Evolutionary conservation across 2,329 filamentous ascomycete genomes (phyloP), one percentile per base, ranked within the genome.

Genomic region (Alternaria brassicicola): DNA sequence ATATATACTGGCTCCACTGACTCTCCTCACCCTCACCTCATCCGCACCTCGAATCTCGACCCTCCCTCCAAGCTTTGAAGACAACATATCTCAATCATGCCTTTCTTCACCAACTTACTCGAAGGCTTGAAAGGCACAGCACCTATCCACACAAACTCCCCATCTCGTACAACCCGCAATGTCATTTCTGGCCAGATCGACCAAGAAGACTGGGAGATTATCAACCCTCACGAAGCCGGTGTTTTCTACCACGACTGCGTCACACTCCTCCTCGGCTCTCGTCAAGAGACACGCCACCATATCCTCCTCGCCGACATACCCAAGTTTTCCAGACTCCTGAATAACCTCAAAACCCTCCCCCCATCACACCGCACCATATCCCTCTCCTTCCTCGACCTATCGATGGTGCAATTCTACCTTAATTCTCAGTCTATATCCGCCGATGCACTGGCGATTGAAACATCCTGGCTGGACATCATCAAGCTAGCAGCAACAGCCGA

Each of bases 241-340:
- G 48, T 35, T 19, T 33, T 28, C 17, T 42, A 49, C 26, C 12
- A 28, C 21, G 52, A 60, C 54, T 53, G 41, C 4, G 36, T 60
- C 28, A 42, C 53, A 17, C 42, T 55, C 26, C 23, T 57, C 19
- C 50, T 61, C 3, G 42, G 48, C 23, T 38, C 54, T 9, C n/a
- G 4, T 36, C 33, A 12, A 26, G 17, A 17, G 12, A 35, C 42
- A 7, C 21, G 23, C 13, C 30, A 39, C n/a, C 23, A 54, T 25
- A 57, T 61, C 21, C 33, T 51, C 30, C 25, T 57, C 19, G 10
- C 23, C n/a, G 38, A 46, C 26, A 51, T 57, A 13, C 58, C 54
- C 13, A 39, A 36, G 15, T 46, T 33, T 26, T 50, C 54, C 10
- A 1, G 6, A 7, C 43, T 54, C 5, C 49, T 57, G 2, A 35